Conservation (phyloP, 2,329 filamentous ascomycete species). For the Fusarium sp. region DNA sequence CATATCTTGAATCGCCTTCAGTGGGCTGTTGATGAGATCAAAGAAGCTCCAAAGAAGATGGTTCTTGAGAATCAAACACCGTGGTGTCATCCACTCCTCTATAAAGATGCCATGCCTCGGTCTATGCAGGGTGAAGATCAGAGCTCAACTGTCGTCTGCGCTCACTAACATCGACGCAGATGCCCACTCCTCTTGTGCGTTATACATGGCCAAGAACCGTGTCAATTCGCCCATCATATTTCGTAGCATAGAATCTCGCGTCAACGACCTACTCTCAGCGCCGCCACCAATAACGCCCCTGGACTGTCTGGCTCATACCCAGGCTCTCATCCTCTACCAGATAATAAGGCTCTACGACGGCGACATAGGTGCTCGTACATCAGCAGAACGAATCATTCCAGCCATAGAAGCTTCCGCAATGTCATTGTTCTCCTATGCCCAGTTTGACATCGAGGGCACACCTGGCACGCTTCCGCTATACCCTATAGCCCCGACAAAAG, state of each 20-base stretch:
- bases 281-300: constrained; percentile 44
- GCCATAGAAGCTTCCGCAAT: constrained; percentile 48
- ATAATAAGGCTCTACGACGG: constrained; percentile 62
- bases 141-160: not conserved
- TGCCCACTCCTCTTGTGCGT: constrained; percentile 61
- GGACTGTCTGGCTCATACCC: constrained; percentile 53
- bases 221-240: constrained; percentile 60
- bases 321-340: constrained; percentile 61
- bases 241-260: constrained; percentile 57
- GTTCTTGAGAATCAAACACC: constrained; percentile 60
- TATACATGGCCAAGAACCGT: constrained; percentile 61
- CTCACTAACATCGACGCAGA: constrained; percentile 49
- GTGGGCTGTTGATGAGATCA: constrained; percentile 62
- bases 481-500: constrained; percentile 52
- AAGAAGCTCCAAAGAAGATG: constrained; percentile 59
- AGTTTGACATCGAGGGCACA: constrained; percentile 42
- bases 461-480: constrained; percentile 42
- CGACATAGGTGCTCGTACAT: constrained; percentile 54
- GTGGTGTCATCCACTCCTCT: constrained; percentile 64
- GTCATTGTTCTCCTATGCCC: constrained; percentile 46
- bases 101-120: constrained; percentile 60
- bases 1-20: constrained; percentile 48
- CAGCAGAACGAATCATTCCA: constrained; percentile 49
- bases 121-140: constrained; percentile 57
- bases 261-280: constrained; percentile 53